These are phyloP conservation scores for Lactarius quietus DNA, from an alignment of 768 basidiomycete species.

Conservation along the genomic window DNA sequence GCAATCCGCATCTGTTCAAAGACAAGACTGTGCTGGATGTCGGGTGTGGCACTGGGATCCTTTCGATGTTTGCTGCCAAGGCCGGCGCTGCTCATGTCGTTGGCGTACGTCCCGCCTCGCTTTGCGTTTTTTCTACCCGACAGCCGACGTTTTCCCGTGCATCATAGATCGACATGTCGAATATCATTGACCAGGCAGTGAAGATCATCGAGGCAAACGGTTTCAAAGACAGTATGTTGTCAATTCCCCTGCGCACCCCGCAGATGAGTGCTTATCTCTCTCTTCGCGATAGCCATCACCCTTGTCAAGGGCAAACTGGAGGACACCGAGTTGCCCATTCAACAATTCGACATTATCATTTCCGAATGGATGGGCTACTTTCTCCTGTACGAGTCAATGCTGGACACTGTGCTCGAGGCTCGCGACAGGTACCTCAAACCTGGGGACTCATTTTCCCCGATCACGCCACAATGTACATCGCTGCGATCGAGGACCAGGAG, in stretches of 20 bases:
- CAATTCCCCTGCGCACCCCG: neutral
- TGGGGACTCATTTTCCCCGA: conserved; percentile 93
- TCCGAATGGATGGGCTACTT: conserved; percentile 99
- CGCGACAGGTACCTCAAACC: conserved; percentile 95
- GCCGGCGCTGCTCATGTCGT: conserved; percentile 94
- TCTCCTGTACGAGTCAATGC: conserved; percentile 98
- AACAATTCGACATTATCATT: conserved; percentile 97
- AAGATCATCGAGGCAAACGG: conserved; percentile 97
- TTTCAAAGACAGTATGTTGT: conserved; percentile 82
- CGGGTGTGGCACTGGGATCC: conserved; percentile 96
- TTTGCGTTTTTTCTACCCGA: neutral
- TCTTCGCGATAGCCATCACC: conserved; percentile 65
- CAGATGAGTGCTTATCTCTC: conserved; percentile 10
- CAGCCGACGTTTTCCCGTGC: conserved; percentile 1
- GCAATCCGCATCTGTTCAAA: conserved; percentile 94
- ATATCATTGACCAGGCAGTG: conserved; percentile 98
- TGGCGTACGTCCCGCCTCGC: conserved; percentile 53
- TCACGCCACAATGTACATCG: conserved; percentile 85
- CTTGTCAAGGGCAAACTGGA: conserved; percentile 98
- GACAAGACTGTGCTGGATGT: conserved; percentile 97
- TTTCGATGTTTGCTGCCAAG: conserved; percentile 97
- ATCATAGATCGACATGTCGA: conserved; percentile 95
- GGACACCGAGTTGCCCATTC: conserved; percentile 81
- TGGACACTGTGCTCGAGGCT: conserved; percentile 95
- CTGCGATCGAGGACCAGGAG: conserved; percentile 98